Evolutionary conservation across 331 rosid genomes (phyloP).

Genomic region (Arachis monticola): DNA sequence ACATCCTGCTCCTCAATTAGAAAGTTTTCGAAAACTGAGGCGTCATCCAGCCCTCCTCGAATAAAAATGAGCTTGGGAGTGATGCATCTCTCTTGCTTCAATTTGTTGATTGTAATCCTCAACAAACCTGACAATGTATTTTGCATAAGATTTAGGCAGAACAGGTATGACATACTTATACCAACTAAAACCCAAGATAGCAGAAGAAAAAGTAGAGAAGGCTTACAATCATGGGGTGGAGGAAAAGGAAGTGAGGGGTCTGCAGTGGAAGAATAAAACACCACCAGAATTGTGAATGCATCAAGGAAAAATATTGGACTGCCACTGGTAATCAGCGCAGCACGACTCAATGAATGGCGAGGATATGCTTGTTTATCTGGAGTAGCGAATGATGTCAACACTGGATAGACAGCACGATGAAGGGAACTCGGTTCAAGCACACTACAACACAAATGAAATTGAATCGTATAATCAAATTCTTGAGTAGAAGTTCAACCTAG

Average conservation of each 20-base stretch:
- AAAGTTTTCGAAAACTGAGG: constrained; percentile 81
- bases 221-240: constrained; percentile 97
- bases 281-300: constrained; percentile 86
- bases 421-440: constrained; percentile 92
- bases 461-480: constrained; percentile 29
- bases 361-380: constrained; percentile 94
- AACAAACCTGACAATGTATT: constrained; percentile 67
- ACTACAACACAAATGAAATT: constrained; percentile 55
- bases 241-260: constrained; percentile 87
- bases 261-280: constrained; percentile 89
- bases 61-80: constrained; percentile 91
- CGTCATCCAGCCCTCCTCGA: constrained; percentile 90
- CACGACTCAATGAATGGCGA: constrained; percentile 89
- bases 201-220: constrained; percentile 10
- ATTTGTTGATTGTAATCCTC: constrained; percentile 71
- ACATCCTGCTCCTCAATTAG: constrained; percentile 99
- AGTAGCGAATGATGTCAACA: constrained; percentile 79
- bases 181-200: constrained; percentile 27
- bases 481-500: constrained; percentile 30
- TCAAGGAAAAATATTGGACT: constrained; percentile 99
- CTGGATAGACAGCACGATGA: constrained; percentile 88
- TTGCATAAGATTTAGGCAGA: constrained; percentile 38
- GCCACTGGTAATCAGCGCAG: constrained; percentile 91
- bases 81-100: constrained; percentile 91
- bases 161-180: constrained; percentile 1